A percentile compares a stretch with the other conserved stretches of the same genome.
Evolutionary conservation across 257 asterid genomes (phyloP).

Genomic region (Solanum rostratum): DNA sequence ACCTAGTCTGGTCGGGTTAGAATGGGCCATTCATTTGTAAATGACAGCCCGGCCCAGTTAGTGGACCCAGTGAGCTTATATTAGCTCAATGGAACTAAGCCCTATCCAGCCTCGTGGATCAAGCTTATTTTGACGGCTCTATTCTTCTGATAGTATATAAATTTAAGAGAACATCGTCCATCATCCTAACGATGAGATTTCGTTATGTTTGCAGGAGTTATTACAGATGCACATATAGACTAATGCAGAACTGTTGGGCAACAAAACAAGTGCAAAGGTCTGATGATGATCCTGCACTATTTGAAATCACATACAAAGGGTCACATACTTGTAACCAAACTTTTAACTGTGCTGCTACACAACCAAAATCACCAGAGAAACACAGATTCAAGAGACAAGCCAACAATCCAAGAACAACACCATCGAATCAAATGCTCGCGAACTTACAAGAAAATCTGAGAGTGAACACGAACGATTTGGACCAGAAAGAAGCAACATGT

Average conservation of each 20-base stretch:
- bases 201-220: slow-evolving; percentile 58
- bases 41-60: not conserved
- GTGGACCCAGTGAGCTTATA: not conserved
- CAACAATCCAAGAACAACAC: slow-evolving; percentile 4
- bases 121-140: not conserved
- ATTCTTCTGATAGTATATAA: not conserved
- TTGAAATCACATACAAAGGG: slow-evolving; percentile 80
- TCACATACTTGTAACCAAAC: slow-evolving; percentile 46
- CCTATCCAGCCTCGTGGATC: not conserved
- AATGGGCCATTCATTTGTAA: not conserved
- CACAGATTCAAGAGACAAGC: slow-evolving; percentile 20
- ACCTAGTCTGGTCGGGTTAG: not conserved
- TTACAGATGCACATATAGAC: slow-evolving; percentile 75
- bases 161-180: not conserved
- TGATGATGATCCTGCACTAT: slow-evolving; percentile 62
- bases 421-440: slow-evolving; percentile 31
- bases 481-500: slow-evolving; percentile 15
- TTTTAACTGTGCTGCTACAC: slow-evolving; percentile 5
- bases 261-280: slow-evolving; percentile 94
- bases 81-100: not conserved
- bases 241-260: slow-evolving; percentile 62
- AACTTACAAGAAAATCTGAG: slow-evolving; percentile 44
- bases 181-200: not conserved
- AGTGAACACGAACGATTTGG: slow-evolving; percentile 38
- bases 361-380: slow-evolving; percentile 31